Conservation (phyloP, 306 rosid genomes). For the Citrullus mucosospermus region DNA sequence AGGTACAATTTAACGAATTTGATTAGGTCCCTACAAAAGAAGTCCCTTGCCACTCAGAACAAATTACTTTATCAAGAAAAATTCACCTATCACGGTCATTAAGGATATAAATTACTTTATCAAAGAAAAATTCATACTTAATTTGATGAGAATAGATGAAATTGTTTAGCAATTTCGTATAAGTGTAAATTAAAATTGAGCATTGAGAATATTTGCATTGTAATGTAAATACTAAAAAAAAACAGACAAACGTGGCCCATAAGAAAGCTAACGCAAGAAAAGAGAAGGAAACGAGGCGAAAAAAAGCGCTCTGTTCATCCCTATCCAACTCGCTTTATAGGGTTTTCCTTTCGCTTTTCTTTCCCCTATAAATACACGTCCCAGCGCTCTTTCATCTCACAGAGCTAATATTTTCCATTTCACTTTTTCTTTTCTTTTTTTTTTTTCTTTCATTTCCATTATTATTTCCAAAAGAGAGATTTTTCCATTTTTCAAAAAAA, state of each 20-base stretch:
- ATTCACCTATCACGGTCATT: too few relatives aligned
- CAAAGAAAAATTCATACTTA: too few relatives aligned
- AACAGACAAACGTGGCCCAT: constrained; percentile 5
- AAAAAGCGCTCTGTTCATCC: background rate
- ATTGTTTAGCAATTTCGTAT: too few relatives aligned
- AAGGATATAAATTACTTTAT: too few relatives aligned
- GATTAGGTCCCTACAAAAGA: too few relatives aligned
- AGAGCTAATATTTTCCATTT: background rate
- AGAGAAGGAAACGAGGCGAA: background rate
- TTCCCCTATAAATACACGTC: background rate
- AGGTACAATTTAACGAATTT: too few relatives aligned
- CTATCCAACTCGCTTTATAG: background rate
- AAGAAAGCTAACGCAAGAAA: background rate
- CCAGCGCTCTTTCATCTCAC: background rate
- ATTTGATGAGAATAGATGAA: too few relatives aligned
- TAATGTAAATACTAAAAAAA: background rate
- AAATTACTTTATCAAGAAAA: too few relatives aligned
- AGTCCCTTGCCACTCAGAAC: too few relatives aligned
- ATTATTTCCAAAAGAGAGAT: background rate
- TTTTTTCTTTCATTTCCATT: background rate
- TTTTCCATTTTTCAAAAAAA: background rate
- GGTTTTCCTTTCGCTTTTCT: too few relatives aligned
- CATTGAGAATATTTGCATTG: background rate
- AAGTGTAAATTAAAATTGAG: too few relatives aligned
- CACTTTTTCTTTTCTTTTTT: background rate